phyloP scores from a whole-genome alignment of 306 rosid species.

The Lathyrus tuberosus region DNA sequence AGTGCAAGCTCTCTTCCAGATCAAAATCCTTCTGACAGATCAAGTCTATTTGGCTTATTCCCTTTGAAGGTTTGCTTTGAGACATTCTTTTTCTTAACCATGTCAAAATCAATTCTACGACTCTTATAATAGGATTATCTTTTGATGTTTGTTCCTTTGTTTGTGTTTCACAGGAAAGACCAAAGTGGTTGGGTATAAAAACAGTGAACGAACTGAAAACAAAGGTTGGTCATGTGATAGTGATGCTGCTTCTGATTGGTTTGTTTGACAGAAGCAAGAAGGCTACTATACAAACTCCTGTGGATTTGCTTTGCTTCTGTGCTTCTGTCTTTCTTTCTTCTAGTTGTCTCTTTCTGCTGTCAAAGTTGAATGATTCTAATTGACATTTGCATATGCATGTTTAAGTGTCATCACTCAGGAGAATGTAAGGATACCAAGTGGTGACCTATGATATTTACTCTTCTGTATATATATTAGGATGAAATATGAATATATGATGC shows the following conservation, averaged over 20 bases:
- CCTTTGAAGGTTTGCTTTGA: slow-evolving; percentile 63
- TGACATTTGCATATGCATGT: slow-evolving; percentile 16
- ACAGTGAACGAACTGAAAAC: slow-evolving; percentile 87
- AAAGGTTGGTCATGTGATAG: slow-evolving; percentile 92
- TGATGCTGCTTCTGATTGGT: slow-evolving; percentile 94
- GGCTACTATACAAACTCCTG: slow-evolving; percentile 66
- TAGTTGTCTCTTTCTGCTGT: slow-evolving; percentile 69
- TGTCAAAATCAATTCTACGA: neutral
- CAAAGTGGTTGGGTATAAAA: slow-evolving; percentile 75
- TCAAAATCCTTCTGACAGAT: slow-evolving; percentile 51
- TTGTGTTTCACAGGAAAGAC: slow-evolving; percentile 67
- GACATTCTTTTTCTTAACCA: neutral
- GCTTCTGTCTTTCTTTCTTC: slow-evolving; percentile 84
- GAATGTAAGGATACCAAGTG: slow-evolving; percentile 17
- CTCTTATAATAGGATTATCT: neutral
- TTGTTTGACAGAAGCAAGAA: slow-evolving; percentile 81
- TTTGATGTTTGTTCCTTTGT: slow-evolving; percentile 18
- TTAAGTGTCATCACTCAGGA: neutral
- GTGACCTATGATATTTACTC: neutral
- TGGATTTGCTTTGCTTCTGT: slow-evolving; percentile 87
- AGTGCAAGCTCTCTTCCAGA: slow-evolving; percentile 48
- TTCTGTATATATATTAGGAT: slow-evolving; percentile 17
- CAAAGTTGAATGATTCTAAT: slow-evolving; percentile 62
- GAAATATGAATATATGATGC: no score
- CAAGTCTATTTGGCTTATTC: slow-evolving; percentile 85